Evolutionary conservation across 225 moss, liverwort and hornwort genomes (phyloP), one percentile per base, ranked within the genome.

Genomic region (Takakia lepidozioides): DNA sequence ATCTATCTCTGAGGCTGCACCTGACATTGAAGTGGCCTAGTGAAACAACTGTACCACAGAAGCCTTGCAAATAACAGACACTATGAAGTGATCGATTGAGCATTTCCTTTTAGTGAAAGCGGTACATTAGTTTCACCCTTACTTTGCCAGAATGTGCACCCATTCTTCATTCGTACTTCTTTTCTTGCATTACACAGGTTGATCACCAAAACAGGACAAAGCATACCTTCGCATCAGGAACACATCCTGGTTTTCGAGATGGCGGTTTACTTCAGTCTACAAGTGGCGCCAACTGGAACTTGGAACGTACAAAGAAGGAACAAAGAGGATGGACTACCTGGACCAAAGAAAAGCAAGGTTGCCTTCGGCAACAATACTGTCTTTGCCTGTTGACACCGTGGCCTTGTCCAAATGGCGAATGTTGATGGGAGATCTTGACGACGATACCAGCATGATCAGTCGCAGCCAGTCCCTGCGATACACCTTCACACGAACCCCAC

Each of bases 351-450:
- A 91, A 3, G 91, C 87, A 59, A 83, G 76, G 65, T 98, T 98
- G 34, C 98, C 98, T 82, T 98, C 98, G 18, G 81, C 64, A 54
- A 98, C 91, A 42, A 98, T 91, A 56, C 87, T 98, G 38, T 98
- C 98, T 48, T 91, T 98, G 51, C 98, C 98, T 10, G 91, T 87
- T 29, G 88, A 80, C 34, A 81, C 77, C 21, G 91, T 98, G 44
- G 98, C 98, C 62, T 98, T 98, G 60, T 98, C 98, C 11, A 98
- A 68, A 58, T 98, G 98, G 26, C 87, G 80, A 58, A 98, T 87
- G 52, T 91, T 98, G 51, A 87, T 83, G 19, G 91, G 80, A 34
- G 98, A 98, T 50, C 87, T 74, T 42, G 98, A 91, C 46, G 98
- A 98, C 18, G 98, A 98, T 36, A 98, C 91, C 23, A 91, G 53